A percentile compares a stretch with the other conserved stretches of the same genome.
These are phyloP conservation scores for Arthrobotrys megalospora DNA, from an alignment of 2,329 filamentous ascomycete species.

Conservation along the genomic window DNA sequence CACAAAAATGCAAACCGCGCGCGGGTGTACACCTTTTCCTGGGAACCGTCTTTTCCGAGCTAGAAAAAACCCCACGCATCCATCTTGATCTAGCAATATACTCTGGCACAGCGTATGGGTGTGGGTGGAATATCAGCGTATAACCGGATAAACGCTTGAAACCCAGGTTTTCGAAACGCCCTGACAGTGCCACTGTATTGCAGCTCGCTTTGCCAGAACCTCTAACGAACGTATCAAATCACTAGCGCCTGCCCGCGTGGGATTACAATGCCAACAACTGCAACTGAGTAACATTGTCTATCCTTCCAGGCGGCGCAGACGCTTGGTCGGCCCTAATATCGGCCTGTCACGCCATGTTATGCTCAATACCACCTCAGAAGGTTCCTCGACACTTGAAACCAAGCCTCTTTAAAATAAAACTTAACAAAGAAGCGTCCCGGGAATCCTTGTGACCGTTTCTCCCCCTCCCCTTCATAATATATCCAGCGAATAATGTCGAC, in stretches of 20 bases:
- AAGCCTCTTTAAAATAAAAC: conserved; percentile 13
- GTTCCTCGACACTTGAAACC: conserved; percentile 7
- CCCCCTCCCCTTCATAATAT: conserved; percentile 5
- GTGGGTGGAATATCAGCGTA: conserved; percentile 5
- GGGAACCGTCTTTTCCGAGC: conserved; percentile 26
- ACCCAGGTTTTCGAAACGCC: conserved; percentile 47
- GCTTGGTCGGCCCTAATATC: background rate
- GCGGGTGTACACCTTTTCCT: conserved; percentile 2
- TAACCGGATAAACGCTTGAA: conserved; percentile 46
- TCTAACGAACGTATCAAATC: conserved; percentile 11
- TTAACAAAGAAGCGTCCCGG: conserved; percentile 4
- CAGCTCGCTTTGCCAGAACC: conserved; percentile 24
- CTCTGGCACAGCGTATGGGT: conserved; percentile 26
- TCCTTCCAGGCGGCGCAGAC: conserved; percentile 1
- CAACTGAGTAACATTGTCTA: background rate
- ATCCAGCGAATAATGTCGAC: conserved; percentile 55
- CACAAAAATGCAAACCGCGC: conserved; percentile 15
- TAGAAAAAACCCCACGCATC: conserved; percentile 28
- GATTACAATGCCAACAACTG: background rate
- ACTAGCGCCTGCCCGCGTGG: conserved; percentile 28
- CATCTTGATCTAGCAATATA: background rate
- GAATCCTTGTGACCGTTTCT: conserved; percentile 38
- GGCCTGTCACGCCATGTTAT: conserved; percentile 20
- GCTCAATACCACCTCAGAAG: conserved; percentile 5
- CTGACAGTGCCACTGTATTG: conserved; percentile 11